Evolutionary conservation across 2,329 filamentous ascomycete genomes (phyloP), one percentile per base, ranked within the genome.

Genomic region (Xylaria sp.): DNA sequence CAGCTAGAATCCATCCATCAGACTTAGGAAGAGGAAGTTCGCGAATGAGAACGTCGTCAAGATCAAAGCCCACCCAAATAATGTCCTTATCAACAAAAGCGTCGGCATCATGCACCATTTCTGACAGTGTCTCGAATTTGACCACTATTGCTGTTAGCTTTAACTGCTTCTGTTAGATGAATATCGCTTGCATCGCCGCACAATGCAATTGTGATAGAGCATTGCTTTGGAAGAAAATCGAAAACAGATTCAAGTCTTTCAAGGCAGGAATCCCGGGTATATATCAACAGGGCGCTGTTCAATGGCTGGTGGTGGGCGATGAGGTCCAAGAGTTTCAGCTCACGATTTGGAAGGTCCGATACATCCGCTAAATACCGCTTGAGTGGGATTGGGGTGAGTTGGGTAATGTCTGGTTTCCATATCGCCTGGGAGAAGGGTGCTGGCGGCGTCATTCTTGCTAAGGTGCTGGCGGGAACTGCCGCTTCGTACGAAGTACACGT

Each of bases 401-500:
- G 15, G 23, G 42, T 47, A 12, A 60, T 21, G 17, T 62, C 55
- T 3, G 60, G 63, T 43, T 53, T 60, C 69, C 69, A 69, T 11
- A 53, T 63, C 37, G 57, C 33, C 1, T 58, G 33, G 19, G 65
- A 69, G 51, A 67, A 70, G 14, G 68, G 66, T 38, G 62, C 53
- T 14, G 55, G 33, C 14, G 52, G 52, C 5, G 40, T 56, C 17
- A 52, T 19, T n/a, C n/a, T n/a, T 4, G 51, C 58, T 1, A 17
- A n/a, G n/a, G 42, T 31, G 4, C 56, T 54, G 4, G 61, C 57
- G 6, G 69, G 69, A n/a, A 69, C 42, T 37, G 65, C 71, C 46
- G 71, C 71, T 31, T 73, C 70, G 28, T 71, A 73, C 3, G 66
- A 45, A 14, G 63, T 59, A 38, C 67, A 70, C 46, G 47, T 65